Evolutionary conservation across 768 basidiomycete genomes (phyloP).

Genomic region (Multifurca ochricompacta): DNA sequence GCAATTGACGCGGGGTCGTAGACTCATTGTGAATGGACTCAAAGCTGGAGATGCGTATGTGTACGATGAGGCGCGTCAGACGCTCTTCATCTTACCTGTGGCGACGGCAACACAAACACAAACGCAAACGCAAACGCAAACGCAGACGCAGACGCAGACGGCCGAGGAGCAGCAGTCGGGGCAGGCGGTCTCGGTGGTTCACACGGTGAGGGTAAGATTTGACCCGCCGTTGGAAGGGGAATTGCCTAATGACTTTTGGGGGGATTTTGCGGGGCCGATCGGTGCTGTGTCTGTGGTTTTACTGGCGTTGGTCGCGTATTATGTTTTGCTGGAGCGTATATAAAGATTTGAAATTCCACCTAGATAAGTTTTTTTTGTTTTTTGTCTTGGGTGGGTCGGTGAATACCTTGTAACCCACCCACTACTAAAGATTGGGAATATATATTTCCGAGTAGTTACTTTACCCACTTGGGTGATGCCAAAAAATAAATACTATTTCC

Average conservation of each 20-base stretch:
- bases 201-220: conserved; percentile 48
- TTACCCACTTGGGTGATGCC: too few relatives aligned
- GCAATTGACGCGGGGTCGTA: conserved; percentile 46
- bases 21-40: conserved; percentile 52
- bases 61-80: conserved; percentile 64
- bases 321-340: neutral
- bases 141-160: too few relatives aligned
- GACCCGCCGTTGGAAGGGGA: conserved; percentile 49
- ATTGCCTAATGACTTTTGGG: conserved; percentile 55
- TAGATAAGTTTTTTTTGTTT: too few relatives aligned
- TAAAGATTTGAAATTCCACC: too few relatives aligned
- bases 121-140: conserved; percentile 37
- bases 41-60: conserved; percentile 40
- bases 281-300: conserved; percentile 28
- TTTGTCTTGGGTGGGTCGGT: too few relatives aligned
- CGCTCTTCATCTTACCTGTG: conserved; percentile 53
- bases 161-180: too few relatives aligned
- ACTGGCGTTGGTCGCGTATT: conserved; percentile 27
- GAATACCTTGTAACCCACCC: too few relatives aligned
- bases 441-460: too few relatives aligned
- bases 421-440: too few relatives aligned
- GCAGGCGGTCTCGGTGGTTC: too few relatives aligned
- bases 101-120: too few relatives aligned
- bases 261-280: conserved; percentile 40
- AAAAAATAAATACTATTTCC: too few relatives aligned